These are phyloP conservation scores for Pichia kudriavzevii DNA, from an alignment of 1,139 yeast species.

Conservation along the genomic window DNA sequence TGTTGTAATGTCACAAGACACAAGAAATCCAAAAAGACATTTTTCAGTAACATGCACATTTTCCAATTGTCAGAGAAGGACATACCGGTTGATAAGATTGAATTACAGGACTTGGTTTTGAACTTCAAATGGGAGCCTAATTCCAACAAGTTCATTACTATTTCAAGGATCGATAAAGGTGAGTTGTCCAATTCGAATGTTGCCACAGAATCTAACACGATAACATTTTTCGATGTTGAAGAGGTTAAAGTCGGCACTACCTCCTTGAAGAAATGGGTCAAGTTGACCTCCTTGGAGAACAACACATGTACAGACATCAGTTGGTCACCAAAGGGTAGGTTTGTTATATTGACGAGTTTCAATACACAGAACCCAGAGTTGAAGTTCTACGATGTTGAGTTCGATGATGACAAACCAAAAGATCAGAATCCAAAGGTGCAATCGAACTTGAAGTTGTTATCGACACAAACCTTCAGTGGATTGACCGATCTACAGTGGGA, in stretches of 20 bases:
- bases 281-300: constrained; percentile 46
- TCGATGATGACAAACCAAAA: constrained; percentile 48
- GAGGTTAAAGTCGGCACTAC: constrained; percentile 28
- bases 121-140: constrained; percentile 96
- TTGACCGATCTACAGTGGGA: constrained; percentile 91
- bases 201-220: constrained; percentile 61
- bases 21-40: constrained; percentile 88
- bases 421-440: constrained; percentile 38
- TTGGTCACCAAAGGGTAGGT: constrained; percentile 95
- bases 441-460: constrained; percentile 58
- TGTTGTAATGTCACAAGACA: constrained; percentile 97
- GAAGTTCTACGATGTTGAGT: constrained; percentile 83
- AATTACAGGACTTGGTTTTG: constrained; percentile 80
- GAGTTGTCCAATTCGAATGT: constrained; percentile 45
- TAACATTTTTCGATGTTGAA: constrained; percentile 82
- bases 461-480: constrained; percentile 61
- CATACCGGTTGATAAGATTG: constrained; percentile 91
- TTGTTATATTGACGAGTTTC: constrained; percentile 68
- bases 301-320: constrained; percentile 50
- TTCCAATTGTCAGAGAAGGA: constrained; percentile 83
- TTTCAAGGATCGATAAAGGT: constrained; percentile 51
- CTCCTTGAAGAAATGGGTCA: constrained; percentile 47
- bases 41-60: constrained; percentile 88
- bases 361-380: constrained; percentile 50
- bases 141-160: constrained; percentile 76